These are phyloP conservation scores for Misopates orontium DNA, from an alignment of 257 asterid species.

Conservation along the genomic window DNA sequence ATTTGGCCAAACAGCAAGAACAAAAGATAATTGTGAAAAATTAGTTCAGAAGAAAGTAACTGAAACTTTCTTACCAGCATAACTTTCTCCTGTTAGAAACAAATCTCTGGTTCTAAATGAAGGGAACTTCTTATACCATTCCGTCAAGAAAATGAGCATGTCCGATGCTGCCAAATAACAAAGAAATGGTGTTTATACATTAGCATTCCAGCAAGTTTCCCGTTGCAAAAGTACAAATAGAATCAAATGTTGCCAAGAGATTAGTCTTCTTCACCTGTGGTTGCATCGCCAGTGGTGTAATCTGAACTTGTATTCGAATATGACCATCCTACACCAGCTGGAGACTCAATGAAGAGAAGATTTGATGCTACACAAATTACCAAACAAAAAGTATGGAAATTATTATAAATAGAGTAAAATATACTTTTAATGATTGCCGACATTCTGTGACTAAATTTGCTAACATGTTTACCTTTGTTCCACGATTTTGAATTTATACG, in stretches of 20 bases:
- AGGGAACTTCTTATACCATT: constrained; percentile 88
- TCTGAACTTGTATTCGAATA: constrained; percentile 90
- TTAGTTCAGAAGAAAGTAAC: too few relatives aligned
- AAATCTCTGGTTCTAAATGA: constrained; percentile 62
- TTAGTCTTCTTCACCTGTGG: constrained; percentile 79
- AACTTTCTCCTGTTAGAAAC: constrained; percentile 95
- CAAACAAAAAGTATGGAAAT: too few relatives aligned
- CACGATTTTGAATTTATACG: constrained; percentile 69
- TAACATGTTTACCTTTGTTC: constrained; percentile 84
- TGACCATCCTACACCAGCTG: constrained; percentile 99
- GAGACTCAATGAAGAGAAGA: constrained; percentile 95
- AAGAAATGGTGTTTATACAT: too few relatives aligned
- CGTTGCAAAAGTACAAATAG: too few relatives aligned
- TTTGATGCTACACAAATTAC: constrained; percentile 63
- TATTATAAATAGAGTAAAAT: too few relatives aligned
- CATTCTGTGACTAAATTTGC: too few relatives aligned
- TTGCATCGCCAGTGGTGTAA: constrained; percentile 65
- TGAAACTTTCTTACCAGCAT: constrained; percentile 67
- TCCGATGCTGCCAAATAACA: constrained; percentile 68
- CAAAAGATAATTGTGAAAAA: too few relatives aligned
- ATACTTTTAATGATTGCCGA: too few relatives aligned
- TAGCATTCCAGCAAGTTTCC: too few relatives aligned
- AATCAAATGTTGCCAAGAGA: too few relatives aligned
- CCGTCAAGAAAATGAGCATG: constrained; percentile 70
- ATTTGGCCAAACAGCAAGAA: too few relatives aligned